Conservation (phyloP, 129 eudicot genomes). For the Pulicaria dysenterica region DNA sequence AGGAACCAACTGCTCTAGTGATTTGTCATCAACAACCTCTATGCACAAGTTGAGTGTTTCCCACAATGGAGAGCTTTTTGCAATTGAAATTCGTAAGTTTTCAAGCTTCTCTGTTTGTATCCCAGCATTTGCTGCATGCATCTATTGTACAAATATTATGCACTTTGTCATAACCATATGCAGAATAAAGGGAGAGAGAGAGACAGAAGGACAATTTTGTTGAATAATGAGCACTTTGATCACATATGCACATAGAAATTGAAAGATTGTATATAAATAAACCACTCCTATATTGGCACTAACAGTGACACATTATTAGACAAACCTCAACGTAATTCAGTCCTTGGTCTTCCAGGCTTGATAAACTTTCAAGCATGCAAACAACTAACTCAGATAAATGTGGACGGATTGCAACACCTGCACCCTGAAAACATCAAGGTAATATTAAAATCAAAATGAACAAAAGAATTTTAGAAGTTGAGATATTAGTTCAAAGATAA, state of each 20-base stretch:
- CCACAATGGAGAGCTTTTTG: constrained; percentile 98
- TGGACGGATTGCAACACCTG: constrained; percentile 90
- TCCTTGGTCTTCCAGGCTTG: constrained; percentile 98
- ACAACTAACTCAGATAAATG: constrained; percentile 84
- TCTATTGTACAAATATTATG: constrained; percentile 36
- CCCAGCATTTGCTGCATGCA: constrained; percentile 94
- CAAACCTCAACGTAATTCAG: constrained; percentile 94
- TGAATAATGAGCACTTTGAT: background rate
- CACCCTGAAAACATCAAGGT: constrained; percentile 60
- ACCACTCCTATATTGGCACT: constrained; percentile 1
- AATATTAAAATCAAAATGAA: constrained; percentile 9
- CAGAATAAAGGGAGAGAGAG: background rate
- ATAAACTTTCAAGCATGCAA: constrained; percentile 98
- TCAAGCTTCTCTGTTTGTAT: constrained; percentile 97
- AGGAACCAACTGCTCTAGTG: constrained; percentile 85
- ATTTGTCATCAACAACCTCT: constrained; percentile 70
- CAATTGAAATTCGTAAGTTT: constrained; percentile 82
- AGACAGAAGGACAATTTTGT: background rate
- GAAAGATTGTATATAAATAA: constrained; percentile 11
- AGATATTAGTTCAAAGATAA: constrained; percentile 13
- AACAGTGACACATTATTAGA: constrained; percentile 23
- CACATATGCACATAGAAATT: background rate
- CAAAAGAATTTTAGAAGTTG: background rate
- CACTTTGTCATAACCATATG: background rate
- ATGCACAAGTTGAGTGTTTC: constrained; percentile 90